These are phyloP conservation scores for Candida cerambycidarum DNA, from an alignment of 805 yeast genomes.

Conservation along the genomic window DNA sequence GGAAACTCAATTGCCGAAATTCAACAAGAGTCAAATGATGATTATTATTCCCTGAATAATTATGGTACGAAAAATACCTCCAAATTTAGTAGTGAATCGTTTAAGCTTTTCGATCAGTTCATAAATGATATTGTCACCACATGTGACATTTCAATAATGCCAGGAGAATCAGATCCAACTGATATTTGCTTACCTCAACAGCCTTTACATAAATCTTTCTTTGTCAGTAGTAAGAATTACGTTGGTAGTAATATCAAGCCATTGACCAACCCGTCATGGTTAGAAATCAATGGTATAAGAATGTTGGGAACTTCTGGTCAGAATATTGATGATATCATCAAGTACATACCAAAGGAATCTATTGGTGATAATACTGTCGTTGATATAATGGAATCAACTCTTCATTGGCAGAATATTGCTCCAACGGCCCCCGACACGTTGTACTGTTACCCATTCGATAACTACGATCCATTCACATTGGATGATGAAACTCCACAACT, in stretches of 20 bases:
- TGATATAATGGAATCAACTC: slow-evolving; percentile 55
- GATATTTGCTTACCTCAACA: slow-evolving; percentile 86
- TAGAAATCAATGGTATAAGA: slow-evolving; percentile 51
- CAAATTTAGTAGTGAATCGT: slow-evolving; percentile 47
- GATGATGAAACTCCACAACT: slow-evolving; percentile 75
- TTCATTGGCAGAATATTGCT: slow-evolving; percentile 81
- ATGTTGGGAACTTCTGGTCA: slow-evolving; percentile 83
- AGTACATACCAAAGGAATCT: slow-evolving; percentile 48
- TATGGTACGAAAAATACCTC: slow-evolving; percentile 55
- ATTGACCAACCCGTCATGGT: slow-evolving; percentile 69
- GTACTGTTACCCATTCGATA: slow-evolving; percentile 80
- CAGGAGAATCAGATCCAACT: slow-evolving; percentile 86
- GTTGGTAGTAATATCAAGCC: slow-evolving; percentile 30
- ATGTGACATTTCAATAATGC: slow-evolving; percentile 74
- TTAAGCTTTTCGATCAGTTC: slow-evolving; percentile 58
- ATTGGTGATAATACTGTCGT: slow-evolving; percentile 39
- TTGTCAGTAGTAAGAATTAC: slow-evolving; percentile 46
- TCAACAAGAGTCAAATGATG: slow-evolving; percentile 25
- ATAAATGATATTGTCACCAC: slow-evolving; percentile 55
- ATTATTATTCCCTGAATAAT: slow-evolving; percentile 38
- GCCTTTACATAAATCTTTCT: slow-evolving; percentile 77
- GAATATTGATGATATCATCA: slow-evolving; percentile 72
- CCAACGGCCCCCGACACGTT: slow-evolving; percentile 98
- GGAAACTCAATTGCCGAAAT: slow-evolving; percentile 62
- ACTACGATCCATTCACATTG: slow-evolving; percentile 79